Base-by-base conservation (phyloP, 2,329 filamentous ascomycete genomes). In the Fusarium sp. region DNA sequence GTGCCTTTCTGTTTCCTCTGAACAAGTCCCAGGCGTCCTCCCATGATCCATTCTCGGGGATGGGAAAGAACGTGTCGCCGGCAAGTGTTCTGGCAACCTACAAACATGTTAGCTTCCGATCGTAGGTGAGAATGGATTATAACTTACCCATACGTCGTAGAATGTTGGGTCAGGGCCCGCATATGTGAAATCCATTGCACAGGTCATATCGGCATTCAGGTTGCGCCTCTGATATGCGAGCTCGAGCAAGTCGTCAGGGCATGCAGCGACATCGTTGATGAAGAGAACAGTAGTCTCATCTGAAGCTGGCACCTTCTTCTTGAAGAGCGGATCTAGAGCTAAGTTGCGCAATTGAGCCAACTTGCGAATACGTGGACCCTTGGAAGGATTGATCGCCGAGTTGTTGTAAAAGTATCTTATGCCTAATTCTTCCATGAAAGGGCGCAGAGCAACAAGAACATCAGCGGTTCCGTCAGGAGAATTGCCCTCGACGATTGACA, bases 101-200 rank as follows among this genome's bases (percentile, higher is more conserved):
- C 3, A 2, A 40, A 3, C 15, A 11, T 37, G 47, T 65, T 26
- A 65, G 61, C 13, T 12, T 33, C n/a, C 8, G 1, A 26, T 6
- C 18, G 1, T 1, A 12, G 11, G 2, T 11, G 7, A 5, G 8
- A 6, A 1, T 1, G 10, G 11, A n/a, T 1, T 3, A 1, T 1
- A 18, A 59, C 62, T 49, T 13, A 55, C 62, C 62, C 85, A 88
- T 7, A 86, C 80, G 65, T 89, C 86, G 74, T 88, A 88, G 70
- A 89, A 89, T 0, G 81, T 83, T 0, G 83, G 82, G 13, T 83
- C 77, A 12, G 83, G 76, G 0, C 55, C 58, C 2, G 79, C 81
- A 13, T 83, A 83, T 3, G 79, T 82, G 84, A 86, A 89, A 73
- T 89, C 87, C 81, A 89, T 84, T 5, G 80, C 85, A 70, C 86